Evolutionary conservation across 306 rosid species (phyloP).

Genomic region (Prinsepia uniflora): DNA sequence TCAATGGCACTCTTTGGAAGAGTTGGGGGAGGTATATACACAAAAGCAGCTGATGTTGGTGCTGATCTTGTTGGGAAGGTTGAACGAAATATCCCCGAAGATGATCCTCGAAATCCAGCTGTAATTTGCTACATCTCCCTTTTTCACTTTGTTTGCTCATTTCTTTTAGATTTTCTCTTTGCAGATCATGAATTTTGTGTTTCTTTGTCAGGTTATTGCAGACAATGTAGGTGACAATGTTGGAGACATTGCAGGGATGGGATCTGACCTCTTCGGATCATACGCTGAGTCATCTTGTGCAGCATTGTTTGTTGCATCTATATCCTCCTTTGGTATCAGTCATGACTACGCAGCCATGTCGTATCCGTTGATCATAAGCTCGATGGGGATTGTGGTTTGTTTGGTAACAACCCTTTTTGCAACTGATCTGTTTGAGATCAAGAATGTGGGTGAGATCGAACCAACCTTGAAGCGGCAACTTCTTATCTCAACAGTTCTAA

Average conservation of each 20-base stretch:
- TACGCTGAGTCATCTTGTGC: constrained; percentile 75
- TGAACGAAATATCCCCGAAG: constrained; percentile 67
- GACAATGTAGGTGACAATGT: constrained; percentile 77
- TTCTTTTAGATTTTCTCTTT: background rate
- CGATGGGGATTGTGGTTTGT: constrained; percentile 66
- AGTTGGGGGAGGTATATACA: constrained; percentile 74
- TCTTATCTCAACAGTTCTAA: constrained; percentile 51
- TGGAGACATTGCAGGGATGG: constrained; percentile 80
- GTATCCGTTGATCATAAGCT: constrained; percentile 66
- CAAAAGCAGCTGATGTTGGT: constrained; percentile 84
- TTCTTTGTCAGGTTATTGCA: constrained; percentile 56
- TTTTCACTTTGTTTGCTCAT: background rate
- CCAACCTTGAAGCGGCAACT: constrained; percentile 62
- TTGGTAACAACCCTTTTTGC: constrained; percentile 61
- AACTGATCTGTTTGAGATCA: constrained; percentile 54
- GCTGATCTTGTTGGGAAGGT: constrained; percentile 71
- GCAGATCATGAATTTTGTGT: constrained; percentile 3
- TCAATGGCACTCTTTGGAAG: constrained; percentile 81
- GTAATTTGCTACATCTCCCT: constrained; percentile 32
- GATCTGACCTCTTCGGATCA: constrained; percentile 69
- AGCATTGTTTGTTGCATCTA: constrained; percentile 70
- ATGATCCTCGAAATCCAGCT: constrained; percentile 70
- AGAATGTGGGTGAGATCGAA: constrained; percentile 43
- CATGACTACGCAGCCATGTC: constrained; percentile 69
- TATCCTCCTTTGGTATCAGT: constrained; percentile 53